Evolutionary conservation across 352 stramenopile genomes (phyloP).

Genomic region (Pythium rishiriense): DNA sequence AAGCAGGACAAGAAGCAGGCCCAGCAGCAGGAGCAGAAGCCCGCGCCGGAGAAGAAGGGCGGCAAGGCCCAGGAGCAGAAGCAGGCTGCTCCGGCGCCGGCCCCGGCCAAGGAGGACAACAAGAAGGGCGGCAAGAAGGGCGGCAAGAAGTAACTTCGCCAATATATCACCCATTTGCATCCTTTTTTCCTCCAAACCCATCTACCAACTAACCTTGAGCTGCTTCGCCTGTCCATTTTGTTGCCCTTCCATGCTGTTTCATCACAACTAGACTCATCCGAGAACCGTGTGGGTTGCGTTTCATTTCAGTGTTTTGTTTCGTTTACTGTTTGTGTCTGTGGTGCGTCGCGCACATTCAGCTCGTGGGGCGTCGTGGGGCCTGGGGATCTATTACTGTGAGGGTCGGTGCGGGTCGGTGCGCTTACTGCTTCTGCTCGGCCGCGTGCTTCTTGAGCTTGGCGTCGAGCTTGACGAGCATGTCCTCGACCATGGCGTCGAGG

Average conservation of each 20-base stretch:
- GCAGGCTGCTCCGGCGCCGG: slow-evolving; percentile 4
- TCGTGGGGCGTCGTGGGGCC: not conserved
- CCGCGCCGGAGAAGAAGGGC: slow-evolving; percentile 15
- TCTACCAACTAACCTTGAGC: no score
- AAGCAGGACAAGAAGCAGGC: no score
- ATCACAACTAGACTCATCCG: no score
- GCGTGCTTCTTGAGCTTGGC: slow-evolving; percentile 61
- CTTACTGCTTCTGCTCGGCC: slow-evolving; percentile 18
- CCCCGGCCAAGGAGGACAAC: slow-evolving; percentile 11
- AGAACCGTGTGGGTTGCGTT: no score
- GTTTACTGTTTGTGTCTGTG: not conserved
- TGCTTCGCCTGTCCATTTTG: no score
- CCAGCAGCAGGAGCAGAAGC: slow-evolving; percentile 9
- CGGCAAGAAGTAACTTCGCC: slow-evolving; percentile 4
- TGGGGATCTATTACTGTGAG: not conserved
- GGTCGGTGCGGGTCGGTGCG: not conserved
- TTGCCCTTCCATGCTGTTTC: no score
- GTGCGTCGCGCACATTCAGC: not conserved
- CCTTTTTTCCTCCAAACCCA: no score
- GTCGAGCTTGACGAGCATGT: slow-evolving; percentile 89
- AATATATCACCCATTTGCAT: no score
- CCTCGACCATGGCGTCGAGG: slow-evolving; percentile 85
- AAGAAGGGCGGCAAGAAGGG: slow-evolving; percentile 1
- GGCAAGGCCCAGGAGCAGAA: slow-evolving; percentile 11
- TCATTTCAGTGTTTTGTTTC: not conserved